phyloP scores from a whole-genome alignment of 345 rosid genomes.

The Bruguiera sexangula region DNA sequence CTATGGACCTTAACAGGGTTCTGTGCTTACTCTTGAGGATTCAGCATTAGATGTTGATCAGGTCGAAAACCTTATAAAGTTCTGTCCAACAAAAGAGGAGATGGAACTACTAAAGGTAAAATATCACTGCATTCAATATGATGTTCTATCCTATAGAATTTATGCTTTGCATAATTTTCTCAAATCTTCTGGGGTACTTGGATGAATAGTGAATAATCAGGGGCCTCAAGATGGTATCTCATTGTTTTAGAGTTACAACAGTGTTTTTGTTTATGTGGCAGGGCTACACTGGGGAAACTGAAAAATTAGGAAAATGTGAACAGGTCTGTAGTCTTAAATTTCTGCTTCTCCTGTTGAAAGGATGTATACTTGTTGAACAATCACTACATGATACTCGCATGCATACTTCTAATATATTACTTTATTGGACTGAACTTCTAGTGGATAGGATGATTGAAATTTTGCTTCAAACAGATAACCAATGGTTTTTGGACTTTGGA shows the following conservation, averaged over 20 bases:
- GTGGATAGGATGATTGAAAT: background rate
- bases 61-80: constrained; percentile 85
- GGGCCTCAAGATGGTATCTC: constrained; percentile 16
- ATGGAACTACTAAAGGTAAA: constrained; percentile 71
- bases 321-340: constrained; percentile 43
- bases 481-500: background rate
- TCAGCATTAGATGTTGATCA: constrained; percentile 78
- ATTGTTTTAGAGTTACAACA: constrained; percentile 12
- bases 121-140: background rate
- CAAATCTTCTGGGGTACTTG: background rate
- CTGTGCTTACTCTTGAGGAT: constrained; percentile 76
- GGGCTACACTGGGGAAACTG: constrained; percentile 84
- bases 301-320: constrained; percentile 89
- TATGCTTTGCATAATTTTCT: constrained; percentile 5
- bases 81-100: constrained; percentile 93
- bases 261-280: constrained; percentile 29
- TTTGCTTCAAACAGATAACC: background rate
- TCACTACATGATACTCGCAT: too few species aligned
- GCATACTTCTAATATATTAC: background rate
- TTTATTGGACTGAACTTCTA: background rate
- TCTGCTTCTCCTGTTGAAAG: constrained; percentile 2
- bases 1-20: constrained; percentile 45
- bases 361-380: background rate
- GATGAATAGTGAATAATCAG: background rate
- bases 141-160: constrained; percentile 1